Percentiles rank a stretch among this genome's conserved stretches.
phyloP scores from a whole-genome alignment of 805 yeast species.

The Suhomyces prunicola region DNA sequence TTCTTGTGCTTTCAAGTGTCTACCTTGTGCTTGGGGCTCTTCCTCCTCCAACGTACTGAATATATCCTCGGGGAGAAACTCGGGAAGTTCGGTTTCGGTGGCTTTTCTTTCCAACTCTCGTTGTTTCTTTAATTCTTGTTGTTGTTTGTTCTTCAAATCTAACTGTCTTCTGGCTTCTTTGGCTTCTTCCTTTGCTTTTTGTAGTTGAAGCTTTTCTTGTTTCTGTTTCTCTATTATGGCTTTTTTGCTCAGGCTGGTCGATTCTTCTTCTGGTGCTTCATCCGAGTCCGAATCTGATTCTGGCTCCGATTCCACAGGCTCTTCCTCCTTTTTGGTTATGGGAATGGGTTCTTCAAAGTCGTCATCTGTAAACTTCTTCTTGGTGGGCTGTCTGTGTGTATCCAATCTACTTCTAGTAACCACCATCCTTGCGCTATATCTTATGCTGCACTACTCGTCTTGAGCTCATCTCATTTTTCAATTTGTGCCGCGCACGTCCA shows the following conservation, averaged over 20 bases:
- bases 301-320: conserved; percentile 6
- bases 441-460: background rate
- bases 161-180: conserved; percentile 36
- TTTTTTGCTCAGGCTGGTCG: conserved; percentile 26
- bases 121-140: conserved; percentile 30
- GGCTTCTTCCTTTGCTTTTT: conserved; percentile 24
- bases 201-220: conserved; percentile 19
- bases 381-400: conserved; percentile 17
- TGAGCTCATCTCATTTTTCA: conserved; percentile 6
- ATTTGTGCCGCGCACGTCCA: conserved; percentile 7
- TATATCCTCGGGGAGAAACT: conserved; percentile 40
- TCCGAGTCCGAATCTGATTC: conserved; percentile 23
- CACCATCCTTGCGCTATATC: conserved; percentile 18
- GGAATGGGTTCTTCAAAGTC: conserved; percentile 9
- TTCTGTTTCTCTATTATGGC: conserved; percentile 24
- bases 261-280: conserved; percentile 46
- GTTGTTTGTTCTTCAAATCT: conserved; percentile 31
- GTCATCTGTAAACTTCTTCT: conserved; percentile 32
- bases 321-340: background rate
- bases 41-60: conserved; percentile 21
- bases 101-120: conserved; percentile 13
- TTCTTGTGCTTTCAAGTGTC: conserved; percentile 32
- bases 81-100: conserved; percentile 28
- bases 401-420: conserved; percentile 26
- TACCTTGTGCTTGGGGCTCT: conserved; percentile 11